Evolutionary conservation across 768 basidiomycete species (phyloP).

Genomic region (Agaricus sinodeliciosus): DNA sequence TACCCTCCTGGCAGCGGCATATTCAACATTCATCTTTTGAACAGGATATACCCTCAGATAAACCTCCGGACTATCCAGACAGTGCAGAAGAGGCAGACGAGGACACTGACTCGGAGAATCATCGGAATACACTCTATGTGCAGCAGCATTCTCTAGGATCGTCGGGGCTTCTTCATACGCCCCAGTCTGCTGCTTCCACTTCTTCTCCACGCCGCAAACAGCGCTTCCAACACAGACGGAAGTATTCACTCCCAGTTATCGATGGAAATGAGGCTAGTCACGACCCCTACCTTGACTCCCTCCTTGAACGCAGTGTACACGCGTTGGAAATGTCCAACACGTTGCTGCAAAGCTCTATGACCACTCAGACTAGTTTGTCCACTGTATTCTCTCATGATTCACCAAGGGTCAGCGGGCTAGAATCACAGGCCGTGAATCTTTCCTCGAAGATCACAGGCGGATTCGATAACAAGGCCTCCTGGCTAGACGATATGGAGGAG

Average conservation of each 20-base stretch:
- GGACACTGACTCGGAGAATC: slow-evolving; percentile 42
- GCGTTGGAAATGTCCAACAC: slow-evolving; percentile 84
- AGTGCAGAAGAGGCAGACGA: slow-evolving; percentile 72
- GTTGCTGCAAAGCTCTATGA: slow-evolving; percentile 68
- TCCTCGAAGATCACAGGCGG: slow-evolving; percentile 44
- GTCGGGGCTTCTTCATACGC: background rate
- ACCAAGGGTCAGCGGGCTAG: slow-evolving; percentile 37
- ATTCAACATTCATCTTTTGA: slow-evolving; percentile 10
- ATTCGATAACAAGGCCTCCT: slow-evolving; percentile 40
- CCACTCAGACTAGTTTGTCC: slow-evolving; percentile 52
- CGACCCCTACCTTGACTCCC: slow-evolving; percentile 66
- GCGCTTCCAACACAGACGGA: slow-evolving; percentile 7
- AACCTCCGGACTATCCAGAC: slow-evolving; percentile 70
- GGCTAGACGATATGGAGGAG: slow-evolving; percentile 65
- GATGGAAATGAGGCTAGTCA: slow-evolving; percentile 10
- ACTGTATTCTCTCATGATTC: slow-evolving; percentile 42
- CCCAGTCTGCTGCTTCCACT: background rate
- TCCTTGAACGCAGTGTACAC: slow-evolving; percentile 76
- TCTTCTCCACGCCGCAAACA: slow-evolving; percentile 1
- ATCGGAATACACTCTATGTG: slow-evolving; percentile 13
- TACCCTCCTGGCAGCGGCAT: slow-evolving; percentile 8
- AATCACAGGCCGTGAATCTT: slow-evolving; percentile 44
- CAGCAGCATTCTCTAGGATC: slow-evolving; percentile 1
- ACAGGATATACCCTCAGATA: slow-evolving; percentile 37
- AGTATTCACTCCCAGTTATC: slow-evolving; percentile 1